Evolutionary conservation across 2,329 filamentous ascomycete genomes (phyloP).

Genomic region (Hypomyces perniciosus): DNA sequence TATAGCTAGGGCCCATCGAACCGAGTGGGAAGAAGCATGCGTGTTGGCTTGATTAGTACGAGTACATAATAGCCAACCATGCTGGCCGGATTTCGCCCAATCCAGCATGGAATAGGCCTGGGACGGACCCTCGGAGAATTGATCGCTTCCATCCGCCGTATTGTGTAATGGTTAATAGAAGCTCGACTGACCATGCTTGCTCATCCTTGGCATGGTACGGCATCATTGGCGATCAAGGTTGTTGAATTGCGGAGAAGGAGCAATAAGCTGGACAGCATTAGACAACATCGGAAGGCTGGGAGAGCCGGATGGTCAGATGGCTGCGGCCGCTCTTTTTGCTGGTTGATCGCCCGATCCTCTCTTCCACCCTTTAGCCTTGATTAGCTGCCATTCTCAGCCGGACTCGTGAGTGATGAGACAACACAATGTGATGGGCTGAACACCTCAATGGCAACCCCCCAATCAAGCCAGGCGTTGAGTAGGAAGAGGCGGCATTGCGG

Average conservation of each 20-base stretch:
- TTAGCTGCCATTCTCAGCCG: neutral
- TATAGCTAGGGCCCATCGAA: no score
- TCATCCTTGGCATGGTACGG: slow-evolving; percentile 1
- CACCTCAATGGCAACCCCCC: slow-evolving; percentile 1
- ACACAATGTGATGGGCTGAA: slow-evolving; percentile 1
- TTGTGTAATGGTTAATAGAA: no score
- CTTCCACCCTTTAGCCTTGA: neutral
- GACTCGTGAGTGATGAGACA: slow-evolving; percentile 4
- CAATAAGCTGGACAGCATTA: neutral
- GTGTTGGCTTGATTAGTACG: neutral
- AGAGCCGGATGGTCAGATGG: slow-evolving; percentile 6
- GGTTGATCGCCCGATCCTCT: neutral
- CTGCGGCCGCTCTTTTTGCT: slow-evolving; percentile 8
- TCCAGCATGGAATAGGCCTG: slow-evolving; percentile 4
- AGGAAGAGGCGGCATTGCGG: neutral
- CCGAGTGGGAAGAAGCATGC: neutral
- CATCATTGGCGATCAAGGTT: slow-evolving; percentile 9
- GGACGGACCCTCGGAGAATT: neutral
- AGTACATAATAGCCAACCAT: slow-evolving; percentile 1
- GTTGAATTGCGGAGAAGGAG: slow-evolving; percentile 1
- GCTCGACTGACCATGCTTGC: neutral
- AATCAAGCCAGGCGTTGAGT: neutral
- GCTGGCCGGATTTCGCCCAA: slow-evolving; percentile 7
- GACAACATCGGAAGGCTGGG: neutral
- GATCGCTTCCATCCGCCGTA: no score